phyloP scores from a whole-genome alignment of 352 stramenopile species.

The Phytophthora cactorum region DNA sequence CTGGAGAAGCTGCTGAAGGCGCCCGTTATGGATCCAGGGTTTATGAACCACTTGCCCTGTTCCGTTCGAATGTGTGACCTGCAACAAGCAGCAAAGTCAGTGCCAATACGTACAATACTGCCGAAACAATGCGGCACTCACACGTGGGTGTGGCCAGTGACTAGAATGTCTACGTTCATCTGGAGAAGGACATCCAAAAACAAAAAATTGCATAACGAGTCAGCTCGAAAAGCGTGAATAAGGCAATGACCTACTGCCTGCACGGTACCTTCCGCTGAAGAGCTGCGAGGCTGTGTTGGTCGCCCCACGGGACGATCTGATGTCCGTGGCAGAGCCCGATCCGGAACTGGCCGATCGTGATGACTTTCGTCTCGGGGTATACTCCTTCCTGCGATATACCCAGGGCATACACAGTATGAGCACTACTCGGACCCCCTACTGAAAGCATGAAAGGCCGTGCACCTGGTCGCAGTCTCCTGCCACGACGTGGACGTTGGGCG shows the following conservation, averaged over 20 bases:
- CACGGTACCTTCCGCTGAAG: conserved; percentile 85
- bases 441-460: not conserved
- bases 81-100: not conserved
- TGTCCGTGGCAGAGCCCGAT: conserved; percentile 98
- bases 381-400: conserved; percentile 47
- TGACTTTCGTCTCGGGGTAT: conserved; percentile 96
- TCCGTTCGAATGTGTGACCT: conserved; percentile 91
- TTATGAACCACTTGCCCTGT: conserved; percentile 97
- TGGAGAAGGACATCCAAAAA: conserved; percentile 28
- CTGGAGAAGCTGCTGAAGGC: conserved; percentile 88
- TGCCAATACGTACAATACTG: not conserved
- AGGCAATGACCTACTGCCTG: not conserved
- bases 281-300: conserved; percentile 86
- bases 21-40: conserved; percentile 97
- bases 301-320: conserved; percentile 94
- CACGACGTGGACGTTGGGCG: conserved; percentile 97
- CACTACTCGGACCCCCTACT: not conserved
- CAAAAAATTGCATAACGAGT: not conserved
- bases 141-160: conserved; percentile 96
- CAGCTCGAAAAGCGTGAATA: not conserved
- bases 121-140: conserved; percentile 40
- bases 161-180: conserved; percentile 98
- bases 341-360: conserved; percentile 96
- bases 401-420: not conserved
- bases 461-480: conserved; percentile 95